Evolutionary conservation across 1,284 basidiomycete genomes (phyloP), one percentile per base, ranked within the genome.

Genomic region (Leccinum ponderosum): DNA sequence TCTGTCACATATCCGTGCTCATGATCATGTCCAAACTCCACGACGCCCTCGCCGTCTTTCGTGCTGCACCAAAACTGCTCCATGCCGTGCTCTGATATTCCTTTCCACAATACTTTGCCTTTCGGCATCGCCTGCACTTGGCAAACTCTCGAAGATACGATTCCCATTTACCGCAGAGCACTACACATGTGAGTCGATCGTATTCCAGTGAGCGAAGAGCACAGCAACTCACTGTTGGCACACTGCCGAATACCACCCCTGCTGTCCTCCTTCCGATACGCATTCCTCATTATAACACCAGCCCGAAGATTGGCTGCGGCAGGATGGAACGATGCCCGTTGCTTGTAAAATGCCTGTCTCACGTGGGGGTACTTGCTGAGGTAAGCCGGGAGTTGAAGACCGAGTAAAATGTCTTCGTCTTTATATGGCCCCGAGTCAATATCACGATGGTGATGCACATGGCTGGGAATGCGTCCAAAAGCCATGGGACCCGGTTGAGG

Each of bases 101-200:
- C 77, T 98, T 98, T 58, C 93, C 94, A 75, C 97, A 99, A 75
- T 99, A 99, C 76, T 99, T 99, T 9, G 97, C 97, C 77, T 98
- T 98, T 67, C 96, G 80, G 79, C 97, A 99, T 64, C 96, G 81
- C 58, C 97, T 78, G 72, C 97, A 99, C 75, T 99, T 99, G 17
- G 97, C 96, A 78, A 99, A 99, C 76, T 99, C 95, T 35, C 96
- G 85, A 4, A 97, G 94, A 69, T 88, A 94, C 22, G 84, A 81
- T 76, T 99, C 97, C 97, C 97, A 98, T 67, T 87, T 87, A 0
- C 97, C 97, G 70, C 97, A 99, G 53, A 92, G 83, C 94, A 97
- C 90, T 91, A 60, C 59, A 44, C 42, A 22, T 9, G 14, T 57
- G 14, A 29, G 55, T 53, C 55, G 39, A 31, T 2, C 39, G n/a